Base-by-base conservation (phyloP, 2,329 filamentous ascomycete genomes). In the Cercospora sesami region DNA sequence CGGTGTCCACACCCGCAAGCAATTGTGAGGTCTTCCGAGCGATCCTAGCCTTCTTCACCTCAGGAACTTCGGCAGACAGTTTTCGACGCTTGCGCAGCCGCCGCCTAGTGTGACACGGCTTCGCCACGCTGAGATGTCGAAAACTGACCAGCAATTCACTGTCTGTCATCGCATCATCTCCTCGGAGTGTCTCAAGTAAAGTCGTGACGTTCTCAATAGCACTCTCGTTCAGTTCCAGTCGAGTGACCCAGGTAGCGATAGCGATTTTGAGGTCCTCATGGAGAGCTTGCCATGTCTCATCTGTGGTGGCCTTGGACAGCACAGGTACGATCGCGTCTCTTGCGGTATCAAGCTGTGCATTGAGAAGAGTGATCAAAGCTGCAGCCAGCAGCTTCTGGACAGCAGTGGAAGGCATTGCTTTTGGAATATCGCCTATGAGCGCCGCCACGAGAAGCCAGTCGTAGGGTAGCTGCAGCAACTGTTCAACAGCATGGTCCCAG, bases 241-340 rank as follows among this genome's bases (percentile, higher is more conserved):
- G 71, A 26, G 62, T 65, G n/a, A 69, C 63, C 73, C 73, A 75
- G 14, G 71, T 72, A 2, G 70, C 62, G 6, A 71, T 69, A 5
- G 75, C 69, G 59, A 75, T 72, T 57, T 63, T 73, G 28, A 76
- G 63, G 63, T 75, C 73, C 62, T 74, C 73, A 23, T 75, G 70
- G 10, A 75, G 53, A 9, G 58, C 53, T 21, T 64, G 60, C 62
- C 72, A 76, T 10, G 23, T 28, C 6, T 72, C 65, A 16, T 28
- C 61, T 8, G 31, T 28, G 9, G 69, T 67, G 3, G 73, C 36
- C 5, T 21, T 21, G 9, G 55, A 61, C 5, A 76, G 36, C 9
- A 64, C 58, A 4, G 71, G 64, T 26, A 74, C 26, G 16, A 77
- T 57, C n/a, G 60, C n/a, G 18, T 73, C 71, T n/a, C 53, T 62